Evolutionary conservation across 306 rosid species (phyloP), one percentile per base, ranked within the genome.

Genomic region (Pyrus bretschneideri): DNA sequence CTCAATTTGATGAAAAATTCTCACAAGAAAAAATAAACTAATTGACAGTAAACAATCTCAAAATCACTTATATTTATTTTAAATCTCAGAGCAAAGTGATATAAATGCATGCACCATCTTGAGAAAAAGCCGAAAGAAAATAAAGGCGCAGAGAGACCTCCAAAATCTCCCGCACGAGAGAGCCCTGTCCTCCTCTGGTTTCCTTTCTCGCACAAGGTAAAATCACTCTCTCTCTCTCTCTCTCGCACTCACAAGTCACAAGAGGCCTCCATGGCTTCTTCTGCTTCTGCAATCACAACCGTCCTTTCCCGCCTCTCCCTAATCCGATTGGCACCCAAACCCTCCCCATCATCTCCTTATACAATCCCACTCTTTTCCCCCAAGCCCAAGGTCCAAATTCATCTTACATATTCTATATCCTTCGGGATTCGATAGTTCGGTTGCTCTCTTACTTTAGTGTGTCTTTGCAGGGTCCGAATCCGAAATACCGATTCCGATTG

Each of bases 361-460:
- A 22, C 88, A 75, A 46, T 76, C 80, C 88, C 89, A 51, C 67
- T 78, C 64, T 85, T 66, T 52, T 6, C 22, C 69, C 9, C 69
- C 74, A 84, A 64, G 81, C n/a, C 83, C 5, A 83, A 90, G 97
- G 97, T 86, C 81, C 67, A 64, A 38, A n/a, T 23, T 29, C 6
- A 29, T 44, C 23, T 11, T n/a, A 17, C 9, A 64, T 15, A 64
- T 31, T 17, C 22, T 54, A 23, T 21, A 31, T 4, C 33, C 64
- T 58, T 51, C 21, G 21, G 9, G 55, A 51, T 51, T 51, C 55
- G 55, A 51, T 51, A 51, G 55, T 51, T 6, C 55, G 55, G 55
- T 45, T 38, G 61, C 4, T 67, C 40, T 54, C 57, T 4, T 14
- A 1, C 70, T 58, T 59, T 51, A 64, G 23, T 62, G 35, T 18